phyloP scores from a whole-genome alignment of 805 yeast species.

The Suhomyces sp. region DNA sequence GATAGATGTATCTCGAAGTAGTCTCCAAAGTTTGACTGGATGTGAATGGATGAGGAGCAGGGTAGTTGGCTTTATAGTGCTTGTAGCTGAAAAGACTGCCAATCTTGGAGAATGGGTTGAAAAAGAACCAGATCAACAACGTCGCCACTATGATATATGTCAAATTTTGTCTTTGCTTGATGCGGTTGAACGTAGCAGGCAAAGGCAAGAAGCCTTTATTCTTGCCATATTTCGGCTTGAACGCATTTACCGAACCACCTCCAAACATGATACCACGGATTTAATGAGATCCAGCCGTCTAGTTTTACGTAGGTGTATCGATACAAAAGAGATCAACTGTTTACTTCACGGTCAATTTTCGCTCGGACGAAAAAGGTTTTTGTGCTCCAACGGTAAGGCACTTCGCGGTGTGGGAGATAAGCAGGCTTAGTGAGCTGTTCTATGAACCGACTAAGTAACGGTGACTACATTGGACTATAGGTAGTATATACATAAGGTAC shows the following conservation, averaged over 20 bases:
- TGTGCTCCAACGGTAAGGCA: not conserved
- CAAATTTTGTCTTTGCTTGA: constrained; percentile 13
- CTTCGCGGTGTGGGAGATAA: not conserved
- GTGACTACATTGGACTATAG: not conserved
- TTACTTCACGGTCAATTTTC: not conserved
- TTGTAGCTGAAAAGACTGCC: constrained; percentile 2
- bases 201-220: constrained; percentile 23
- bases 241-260: constrained; percentile 10
- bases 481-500: not conserved
- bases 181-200: constrained; percentile 26
- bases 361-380: not conserved
- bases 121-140: constrained; percentile 18
- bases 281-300: not conserved
- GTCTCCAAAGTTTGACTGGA: constrained; percentile 39
- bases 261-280: constrained; percentile 1
- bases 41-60: constrained; percentile 32
- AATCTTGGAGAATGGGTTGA: constrained; percentile 17
- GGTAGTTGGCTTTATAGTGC: constrained; percentile 19
- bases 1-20: constrained; percentile 56
- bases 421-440: not conserved
- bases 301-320: not conserved
- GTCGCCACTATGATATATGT: constrained; percentile 11
- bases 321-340: not conserved
- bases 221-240: constrained; percentile 27
- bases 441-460: no score